Conservation (phyloP, 768 basidiomycete species). For the Candolleomyces eurysporus region DNA sequence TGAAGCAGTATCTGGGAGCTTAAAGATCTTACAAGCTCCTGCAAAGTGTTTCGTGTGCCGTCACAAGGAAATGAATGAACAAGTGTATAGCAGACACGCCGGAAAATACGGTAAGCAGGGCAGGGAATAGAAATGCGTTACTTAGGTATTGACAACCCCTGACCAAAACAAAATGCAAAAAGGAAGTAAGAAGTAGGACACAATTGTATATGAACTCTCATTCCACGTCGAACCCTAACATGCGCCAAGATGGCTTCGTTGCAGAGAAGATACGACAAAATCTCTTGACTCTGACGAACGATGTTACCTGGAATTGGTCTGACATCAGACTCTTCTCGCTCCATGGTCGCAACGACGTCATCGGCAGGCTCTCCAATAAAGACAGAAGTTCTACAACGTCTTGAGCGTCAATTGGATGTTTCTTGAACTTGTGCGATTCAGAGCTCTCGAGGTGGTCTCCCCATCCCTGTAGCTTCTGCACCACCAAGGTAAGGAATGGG, state of each 20-base stretch:
- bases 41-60: no score
- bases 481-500: neutral
- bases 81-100: no score
- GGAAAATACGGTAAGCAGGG: no score
- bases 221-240: neutral
- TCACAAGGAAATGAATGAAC: no score
- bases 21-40: no score
- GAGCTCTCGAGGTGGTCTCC: neutral
- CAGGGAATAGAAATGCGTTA: no score
- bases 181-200: no score
- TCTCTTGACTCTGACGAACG: neutral
- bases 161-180: no score
- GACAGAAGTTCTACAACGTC: neutral
- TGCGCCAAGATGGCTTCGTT: neutral
- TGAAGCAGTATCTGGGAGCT: no score
- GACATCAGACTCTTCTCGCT: slow-evolving; percentile 1
- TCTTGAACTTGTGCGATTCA: neutral
- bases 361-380: neutral
- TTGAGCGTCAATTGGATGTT: neutral
- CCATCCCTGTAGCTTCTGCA: slow-evolving; percentile 1
- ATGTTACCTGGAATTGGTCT: neutral
- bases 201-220: no score
- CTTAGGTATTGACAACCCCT: no score
- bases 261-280: neutral
- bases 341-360: neutral